A percentile compares a stretch with the other conserved stretches of the same genome.
These are phyloP conservation scores for Malassezia brasiliensis DNA, from an alignment of 1,284 basidiomycete genomes.

Conservation along the genomic window DNA sequence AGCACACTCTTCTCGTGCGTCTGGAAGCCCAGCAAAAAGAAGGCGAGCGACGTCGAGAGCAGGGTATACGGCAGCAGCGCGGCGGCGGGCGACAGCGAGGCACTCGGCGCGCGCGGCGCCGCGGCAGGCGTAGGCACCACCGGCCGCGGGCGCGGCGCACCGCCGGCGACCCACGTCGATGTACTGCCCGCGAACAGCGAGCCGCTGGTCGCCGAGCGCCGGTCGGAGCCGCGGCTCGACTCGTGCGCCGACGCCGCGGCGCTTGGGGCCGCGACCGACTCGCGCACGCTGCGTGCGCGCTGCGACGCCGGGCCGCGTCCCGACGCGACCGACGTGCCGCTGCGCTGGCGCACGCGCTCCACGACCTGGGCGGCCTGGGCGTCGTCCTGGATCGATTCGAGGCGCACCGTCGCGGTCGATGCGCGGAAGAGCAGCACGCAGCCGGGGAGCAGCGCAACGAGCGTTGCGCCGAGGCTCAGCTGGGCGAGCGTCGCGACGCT, in stretches of 20 bases:
- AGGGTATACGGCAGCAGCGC: conserved; percentile 43
- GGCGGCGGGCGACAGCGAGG: conserved; percentile 57
- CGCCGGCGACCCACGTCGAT: conserved; percentile 14
- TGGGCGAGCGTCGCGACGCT: conserved; percentile 33
- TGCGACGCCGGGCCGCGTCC: conserved; percentile 11
- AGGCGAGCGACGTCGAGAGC: conserved; percentile 56
- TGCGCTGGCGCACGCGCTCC: conserved; percentile 5
- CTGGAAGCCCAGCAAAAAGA: conserved; percentile 91
- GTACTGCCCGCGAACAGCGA: conserved; percentile 29
- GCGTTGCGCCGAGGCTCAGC: conserved; percentile 48
- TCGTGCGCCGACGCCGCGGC: conserved; percentile 9
- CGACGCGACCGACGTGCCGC: conserved; percentile 11
- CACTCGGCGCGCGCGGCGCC: conserved; percentile 39
- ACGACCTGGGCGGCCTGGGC: conserved; percentile 15
- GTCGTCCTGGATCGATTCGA: conserved; percentile 32
- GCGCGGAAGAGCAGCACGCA: conserved; percentile 38
- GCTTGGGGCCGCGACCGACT: neutral
- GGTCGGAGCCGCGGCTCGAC: conserved; percentile 23
- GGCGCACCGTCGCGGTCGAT: conserved; percentile 29
- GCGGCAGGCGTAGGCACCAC: neutral
- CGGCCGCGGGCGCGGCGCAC: neutral
- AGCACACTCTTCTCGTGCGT: conserved; percentile 89
- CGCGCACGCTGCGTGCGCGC: conserved; percentile 9
- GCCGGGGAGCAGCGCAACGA: conserved; percentile 42
- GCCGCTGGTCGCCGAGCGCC: conserved; percentile 22